phyloP scores from a whole-genome alignment of 371 early-diverging fungal genomes.

The Batkoa obscura region DNA sequence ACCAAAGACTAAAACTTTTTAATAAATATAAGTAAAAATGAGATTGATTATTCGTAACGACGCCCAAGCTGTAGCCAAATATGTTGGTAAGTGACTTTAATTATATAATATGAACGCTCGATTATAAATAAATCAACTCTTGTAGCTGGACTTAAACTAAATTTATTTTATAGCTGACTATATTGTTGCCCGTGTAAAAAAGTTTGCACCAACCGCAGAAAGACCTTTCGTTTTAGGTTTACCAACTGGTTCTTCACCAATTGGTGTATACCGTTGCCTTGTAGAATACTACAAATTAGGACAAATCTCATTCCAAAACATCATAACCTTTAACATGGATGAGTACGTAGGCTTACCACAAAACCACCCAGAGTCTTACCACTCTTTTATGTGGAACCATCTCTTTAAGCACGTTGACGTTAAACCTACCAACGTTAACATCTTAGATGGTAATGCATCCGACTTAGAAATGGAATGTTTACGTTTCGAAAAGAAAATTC shows the following conservation, averaged over 20 bases:
- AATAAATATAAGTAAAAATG: constrained; percentile 18
- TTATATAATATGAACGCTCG: not conserved
- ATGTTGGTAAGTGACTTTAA: constrained; percentile 26
- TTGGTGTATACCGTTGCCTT: constrained; percentile 45
- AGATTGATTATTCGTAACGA: constrained; percentile 48
- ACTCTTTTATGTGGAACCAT: constrained; percentile 73
- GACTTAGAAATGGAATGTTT: constrained; percentile 62
- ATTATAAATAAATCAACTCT: not conserved
- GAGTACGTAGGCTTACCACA: constrained; percentile 40
- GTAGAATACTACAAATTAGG: constrained; percentile 36
- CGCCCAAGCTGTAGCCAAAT: constrained; percentile 36
- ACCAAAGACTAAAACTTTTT: no score
- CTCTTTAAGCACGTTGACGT: constrained; percentile 71
- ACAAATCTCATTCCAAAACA: constrained; percentile 34
- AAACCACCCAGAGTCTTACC: constrained; percentile 68
- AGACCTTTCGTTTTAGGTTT: constrained; percentile 71
- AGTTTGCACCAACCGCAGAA: constrained; percentile 49
- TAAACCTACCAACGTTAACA: constrained; percentile 51
- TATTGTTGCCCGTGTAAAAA: constrained; percentile 55
- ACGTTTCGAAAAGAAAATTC: constrained; percentile 57
- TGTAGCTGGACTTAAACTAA: not conserved
- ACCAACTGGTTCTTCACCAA: constrained; percentile 70
- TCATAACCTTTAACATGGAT: constrained; percentile 60
- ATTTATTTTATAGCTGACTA: constrained; percentile 35
- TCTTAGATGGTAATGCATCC: constrained; percentile 64